Base-by-base conservation (phyloP, 441 rosid species). In the Gossypium schwendimanii region DNA sequence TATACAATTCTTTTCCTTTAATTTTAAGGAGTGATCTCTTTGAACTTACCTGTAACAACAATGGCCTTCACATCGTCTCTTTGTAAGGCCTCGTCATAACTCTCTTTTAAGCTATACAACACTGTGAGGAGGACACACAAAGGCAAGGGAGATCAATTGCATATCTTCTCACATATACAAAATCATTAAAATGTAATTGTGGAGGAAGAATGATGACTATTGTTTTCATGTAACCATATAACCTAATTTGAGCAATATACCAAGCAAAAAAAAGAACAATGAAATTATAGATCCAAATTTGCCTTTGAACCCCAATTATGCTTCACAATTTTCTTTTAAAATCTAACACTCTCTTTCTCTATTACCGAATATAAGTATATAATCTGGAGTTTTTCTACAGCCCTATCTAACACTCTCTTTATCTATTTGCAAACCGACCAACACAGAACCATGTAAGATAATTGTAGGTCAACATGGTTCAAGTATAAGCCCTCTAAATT, bases 31-130 rank as follows among this genome's bases (percentile, higher is more conserved):
- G 36, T 41, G 36, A 69, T 72, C 72, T 47, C 44, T 57, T 15
- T 18, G 57, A 69, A 47, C 79, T 57, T 74, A 88, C 98, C 99
- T 3, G 97, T 85, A 65, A 95, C 72, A 71, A 95, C 98, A 81
- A 95, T 89, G 47, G 98, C 99, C 84, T 90, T 93, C 59, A 95
- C 97, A 85, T 95, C 97, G 73, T 87, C 82, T 85, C 97, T 89
- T 68, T 75, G 84, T 59, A 90, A 79, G 75, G 98, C 98, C 77
- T 90, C 82, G 28, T 87, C 97, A 71, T 80, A 91, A 77, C 78
- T 87, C 20, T 88, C 91, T 76, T 85, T 95, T 85, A 95, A 86
- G 78, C 91, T 88, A 71, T 71, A 12, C 71, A 95, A 80, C 71
- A 93, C 98, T 95, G 86, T 17, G 52, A 60, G 31, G 20, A 60